Base-by-base conservation (phyloP, 1,139 yeast species). In the Yamadazyma epiphylla region DNA sequence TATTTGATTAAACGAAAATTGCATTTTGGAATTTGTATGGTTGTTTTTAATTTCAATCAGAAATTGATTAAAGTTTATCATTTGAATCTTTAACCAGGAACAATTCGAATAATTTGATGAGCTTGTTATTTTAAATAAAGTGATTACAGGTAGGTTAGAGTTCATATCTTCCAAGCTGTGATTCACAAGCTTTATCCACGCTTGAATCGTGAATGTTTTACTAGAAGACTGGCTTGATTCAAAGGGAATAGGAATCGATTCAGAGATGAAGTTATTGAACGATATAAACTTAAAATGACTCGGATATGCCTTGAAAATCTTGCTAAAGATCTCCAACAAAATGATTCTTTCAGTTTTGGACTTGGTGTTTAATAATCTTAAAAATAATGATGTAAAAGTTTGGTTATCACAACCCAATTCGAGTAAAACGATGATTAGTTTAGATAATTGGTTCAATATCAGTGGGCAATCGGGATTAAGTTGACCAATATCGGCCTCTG, bases 381-480 rank as follows among this genome's bases (percentile, higher is more conserved):
- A 17, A 1, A 58, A 26, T 10, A 62, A 32, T 25, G 38, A 42
- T 28, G 47, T 43, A 24, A 63, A 41, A 19, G 38, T 36, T 8
- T 38, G 36, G 2, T 52, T 46, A 27, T 53, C 54, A 43, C 67
- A 59, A 0, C 74, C 74, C 15, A 65, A 43, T 38, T 64, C 70
- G 30, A 57, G 40, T 23, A 65, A 49, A 8, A 42, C 32, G 1
- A 57, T 32, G 9, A 61, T 42, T 15, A 64, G 36, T n/a, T 59
- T 42, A 16, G 43, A 33, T 19, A 47, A 36, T 26, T 51, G 61
- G 26, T 44, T 45, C 12, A 53, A 27, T 5, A 40, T 23, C 27
- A 47, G 40, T 0, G 52, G 48, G 26, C 23, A 36, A 8, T 27
- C 32, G 13, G 15, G n/a, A 4, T 19, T 20, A 4, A 33, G 6